phyloP scores from a whole-genome alignment of 129 eudicot genomes.

The Pseudognaphalium luteoalbum region DNA sequence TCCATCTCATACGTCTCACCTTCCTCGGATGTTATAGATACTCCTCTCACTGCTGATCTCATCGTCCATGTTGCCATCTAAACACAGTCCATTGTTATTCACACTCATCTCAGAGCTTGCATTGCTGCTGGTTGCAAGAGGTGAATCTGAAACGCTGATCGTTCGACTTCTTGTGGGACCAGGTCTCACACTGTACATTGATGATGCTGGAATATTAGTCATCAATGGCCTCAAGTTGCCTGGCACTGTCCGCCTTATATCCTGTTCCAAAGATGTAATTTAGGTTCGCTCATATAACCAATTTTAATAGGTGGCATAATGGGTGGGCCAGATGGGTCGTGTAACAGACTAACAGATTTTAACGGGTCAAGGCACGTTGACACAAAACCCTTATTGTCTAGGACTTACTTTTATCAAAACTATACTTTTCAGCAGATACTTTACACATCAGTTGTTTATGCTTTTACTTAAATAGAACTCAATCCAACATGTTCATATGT shows the following conservation, averaged over 20 bases:
- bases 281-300: slow-evolving; percentile 5
- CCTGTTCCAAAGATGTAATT: slow-evolving; percentile 45
- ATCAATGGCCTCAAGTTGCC: slow-evolving; percentile 90
- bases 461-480: neutral
- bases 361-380: neutral
- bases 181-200: slow-evolving; percentile 93
- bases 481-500: neutral
- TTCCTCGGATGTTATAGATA: slow-evolving; percentile 43
- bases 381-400: neutral
- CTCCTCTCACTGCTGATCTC: slow-evolving; percentile 57
- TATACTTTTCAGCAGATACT: neutral
- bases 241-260: slow-evolving; percentile 80
- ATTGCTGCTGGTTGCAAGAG: slow-evolving; percentile 93
- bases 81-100: slow-evolving; percentile 52
- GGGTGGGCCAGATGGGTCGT: neutral
- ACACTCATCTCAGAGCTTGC: slow-evolving; percentile 94
- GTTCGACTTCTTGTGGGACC: slow-evolving; percentile 75
- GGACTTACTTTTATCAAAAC: neutral
- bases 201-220: slow-evolving; percentile 96
- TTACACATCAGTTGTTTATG: too few relatives aligned
- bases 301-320: neutral
- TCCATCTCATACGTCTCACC: slow-evolving; percentile 43
- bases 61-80: slow-evolving; percentile 66
- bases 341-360: neutral
- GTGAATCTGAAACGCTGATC: slow-evolving; percentile 80